These are phyloP conservation scores for Escallonia herrerae DNA, from an alignment of 129 eudicot species.

Conservation along the genomic window DNA sequence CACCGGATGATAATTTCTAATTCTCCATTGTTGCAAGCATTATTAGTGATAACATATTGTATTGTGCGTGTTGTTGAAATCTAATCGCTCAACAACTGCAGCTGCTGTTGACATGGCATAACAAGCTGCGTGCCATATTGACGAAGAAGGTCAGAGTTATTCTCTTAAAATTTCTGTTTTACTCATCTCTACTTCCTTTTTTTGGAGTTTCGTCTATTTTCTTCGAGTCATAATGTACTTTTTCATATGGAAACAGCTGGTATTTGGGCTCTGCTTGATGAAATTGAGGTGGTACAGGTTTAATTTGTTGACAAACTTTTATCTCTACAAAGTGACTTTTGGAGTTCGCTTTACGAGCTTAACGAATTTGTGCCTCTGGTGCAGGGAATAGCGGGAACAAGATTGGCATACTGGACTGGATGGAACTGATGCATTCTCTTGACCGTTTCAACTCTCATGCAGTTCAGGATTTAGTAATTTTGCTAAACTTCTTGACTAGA, in stretches of 20 bases:
- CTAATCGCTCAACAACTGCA: background rate
- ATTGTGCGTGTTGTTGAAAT: background rate
- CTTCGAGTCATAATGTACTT: background rate
- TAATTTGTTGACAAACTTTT: background rate
- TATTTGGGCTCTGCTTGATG: no score
- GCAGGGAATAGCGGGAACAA: no score
- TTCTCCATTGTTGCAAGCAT: background rate
- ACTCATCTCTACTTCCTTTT: no score
- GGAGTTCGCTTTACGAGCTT: background rate
- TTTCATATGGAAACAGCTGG: no score
- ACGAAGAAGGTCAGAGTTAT: background rate
- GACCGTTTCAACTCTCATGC: no score
- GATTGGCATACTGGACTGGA: no score
- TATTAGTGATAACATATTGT: background rate
- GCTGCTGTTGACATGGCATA: background rate
- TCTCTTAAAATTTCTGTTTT: background rate
- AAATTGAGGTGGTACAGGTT: background rate
- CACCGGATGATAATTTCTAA: slow-evolving; percentile 73
- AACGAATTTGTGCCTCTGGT: no score
- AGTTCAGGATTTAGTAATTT: no score
- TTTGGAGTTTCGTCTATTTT: background rate
- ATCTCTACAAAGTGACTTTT: background rate
- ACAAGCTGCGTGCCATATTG: background rate
- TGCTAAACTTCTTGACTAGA: no score
- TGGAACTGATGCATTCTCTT: no score